Conservation (phyloP, 1,284 basidiomycete genomes). For the Ganoderma meredithae region DNA sequence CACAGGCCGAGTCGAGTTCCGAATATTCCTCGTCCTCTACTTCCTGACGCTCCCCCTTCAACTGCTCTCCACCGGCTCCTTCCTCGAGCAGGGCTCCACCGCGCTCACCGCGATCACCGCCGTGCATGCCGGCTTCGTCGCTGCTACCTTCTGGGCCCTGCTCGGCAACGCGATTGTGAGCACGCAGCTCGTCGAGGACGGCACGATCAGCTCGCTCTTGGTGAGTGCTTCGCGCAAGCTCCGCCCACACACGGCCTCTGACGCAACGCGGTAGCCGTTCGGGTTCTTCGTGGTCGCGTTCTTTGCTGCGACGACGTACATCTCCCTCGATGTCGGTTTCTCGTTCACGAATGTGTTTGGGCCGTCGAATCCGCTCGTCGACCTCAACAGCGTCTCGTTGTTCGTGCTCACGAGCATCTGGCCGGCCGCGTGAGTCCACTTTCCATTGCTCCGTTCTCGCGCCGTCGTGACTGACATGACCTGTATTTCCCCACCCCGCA, state of each 20-base stretch:
- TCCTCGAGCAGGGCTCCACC: constrained; percentile 78
- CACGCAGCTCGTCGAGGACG: constrained; percentile 86
- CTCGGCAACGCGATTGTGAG: constrained; percentile 83
- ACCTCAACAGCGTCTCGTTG: constrained; percentile 70
- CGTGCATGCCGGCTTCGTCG: constrained; percentile 75
- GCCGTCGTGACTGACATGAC: neutral
- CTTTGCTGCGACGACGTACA: constrained; percentile 77
- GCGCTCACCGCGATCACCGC: constrained; percentile 76
- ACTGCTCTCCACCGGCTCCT: constrained; percentile 78
- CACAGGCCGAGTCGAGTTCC: constrained; percentile 75
- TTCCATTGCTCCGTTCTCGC: neutral
- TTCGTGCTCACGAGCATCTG: constrained; percentile 86
- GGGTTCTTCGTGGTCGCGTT: constrained; percentile 64
- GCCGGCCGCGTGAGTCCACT: constrained; percentile 73
- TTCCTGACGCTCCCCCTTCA: constrained; percentile 78
- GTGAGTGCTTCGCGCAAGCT: constrained; percentile 50
- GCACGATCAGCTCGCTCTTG: constrained; percentile 72
- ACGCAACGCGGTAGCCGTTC: constrained; percentile 58
- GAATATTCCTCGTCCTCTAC: constrained; percentile 70
- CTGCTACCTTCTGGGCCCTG: constrained; percentile 78
- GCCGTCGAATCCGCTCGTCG: constrained; percentile 59
- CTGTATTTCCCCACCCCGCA: constrained; percentile 38
- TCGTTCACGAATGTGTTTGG: constrained; percentile 68
- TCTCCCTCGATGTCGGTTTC: constrained; percentile 80
- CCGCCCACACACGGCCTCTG: neutral